Conservation (phyloP, 306 rosid genomes). For the Dalbergia cultrata region DNA sequence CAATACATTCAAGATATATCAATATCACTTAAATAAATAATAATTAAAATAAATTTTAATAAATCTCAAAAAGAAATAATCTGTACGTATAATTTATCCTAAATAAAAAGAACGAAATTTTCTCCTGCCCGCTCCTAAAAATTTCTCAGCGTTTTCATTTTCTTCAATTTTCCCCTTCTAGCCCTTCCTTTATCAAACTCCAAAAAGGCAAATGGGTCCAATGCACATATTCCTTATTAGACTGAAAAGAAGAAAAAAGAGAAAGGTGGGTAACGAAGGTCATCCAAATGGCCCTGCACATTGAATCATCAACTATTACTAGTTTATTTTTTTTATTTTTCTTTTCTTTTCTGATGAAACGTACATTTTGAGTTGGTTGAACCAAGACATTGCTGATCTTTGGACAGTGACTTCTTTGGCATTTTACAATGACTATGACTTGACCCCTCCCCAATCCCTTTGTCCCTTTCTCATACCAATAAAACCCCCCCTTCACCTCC, state of each 20-base stretch:
- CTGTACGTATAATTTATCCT: too few relatives aligned
- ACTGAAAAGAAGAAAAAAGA: constrained; percentile 22
- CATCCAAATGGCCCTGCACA: constrained; percentile 48
- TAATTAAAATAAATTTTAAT: too few relatives aligned
- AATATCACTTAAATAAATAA: too few relatives aligned
- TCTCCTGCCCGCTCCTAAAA: too few relatives aligned
- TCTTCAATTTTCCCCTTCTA: constrained; percentile 12
- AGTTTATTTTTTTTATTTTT: neutral
- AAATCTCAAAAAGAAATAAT: too few relatives aligned
- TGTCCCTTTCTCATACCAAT: constrained; percentile 47
- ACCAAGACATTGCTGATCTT: constrained; percentile 51
- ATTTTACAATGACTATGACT: constrained; percentile 47
- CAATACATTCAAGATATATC: too few relatives aligned
- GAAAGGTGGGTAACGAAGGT: constrained; percentile 28
- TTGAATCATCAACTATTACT: constrained; percentile 33
- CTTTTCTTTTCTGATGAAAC: constrained; percentile 17
- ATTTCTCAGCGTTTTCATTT: too few relatives aligned
- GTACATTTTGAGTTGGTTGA: constrained; percentile 52
- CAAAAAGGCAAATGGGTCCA: constrained; percentile 40
- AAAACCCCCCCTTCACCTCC: constrained; percentile 24
- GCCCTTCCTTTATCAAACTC: neutral
- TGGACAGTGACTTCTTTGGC: constrained; percentile 53
- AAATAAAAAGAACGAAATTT: too few relatives aligned
- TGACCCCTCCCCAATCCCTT: constrained; percentile 35
- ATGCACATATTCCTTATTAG: constrained; percentile 34